Evolutionary conservation across 78 protist species (phyloP).

Genomic region (Dictyostelium brefeldianum): DNA sequence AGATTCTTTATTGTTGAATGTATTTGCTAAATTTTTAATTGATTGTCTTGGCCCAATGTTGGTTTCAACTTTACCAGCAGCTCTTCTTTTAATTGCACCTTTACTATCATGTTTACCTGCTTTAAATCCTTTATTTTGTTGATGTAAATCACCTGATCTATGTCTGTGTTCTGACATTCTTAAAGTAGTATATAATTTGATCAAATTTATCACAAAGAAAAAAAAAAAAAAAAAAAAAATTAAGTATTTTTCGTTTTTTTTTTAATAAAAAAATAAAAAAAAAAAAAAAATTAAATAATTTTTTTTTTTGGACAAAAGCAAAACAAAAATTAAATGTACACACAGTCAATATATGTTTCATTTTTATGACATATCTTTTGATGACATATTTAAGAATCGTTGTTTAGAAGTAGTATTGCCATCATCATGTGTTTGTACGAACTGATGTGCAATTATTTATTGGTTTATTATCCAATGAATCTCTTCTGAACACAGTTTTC

Average conservation of each 20-base stretch:
- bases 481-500: no score
- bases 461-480: no score
- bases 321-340: no score
- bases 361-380: no score
- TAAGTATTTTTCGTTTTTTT: no score
- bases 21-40: conserved; percentile 33
- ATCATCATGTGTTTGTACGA: no score
- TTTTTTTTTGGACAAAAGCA: no score
- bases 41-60: conserved; percentile 34
- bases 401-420: no score
- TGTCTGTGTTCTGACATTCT: conserved; percentile 61
- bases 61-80: conserved; percentile 65
- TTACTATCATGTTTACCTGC: conserved; percentile 79
- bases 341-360: no score
- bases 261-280: background rate
- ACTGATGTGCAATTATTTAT: no score
- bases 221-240: background rate
- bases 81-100: conserved; percentile 74
- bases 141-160: conserved; percentile 74
- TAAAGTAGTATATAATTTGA: background rate
- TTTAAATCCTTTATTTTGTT: conserved; percentile 67
- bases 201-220: background rate
- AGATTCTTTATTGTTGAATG: background rate
- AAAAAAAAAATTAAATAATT: background rate
- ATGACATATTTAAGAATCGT: no score